These are phyloP conservation scores for Pseudogymnoascus sp. DNA, from an alignment of 2,329 filamentous ascomycete genomes.

Conservation along the genomic window DNA sequence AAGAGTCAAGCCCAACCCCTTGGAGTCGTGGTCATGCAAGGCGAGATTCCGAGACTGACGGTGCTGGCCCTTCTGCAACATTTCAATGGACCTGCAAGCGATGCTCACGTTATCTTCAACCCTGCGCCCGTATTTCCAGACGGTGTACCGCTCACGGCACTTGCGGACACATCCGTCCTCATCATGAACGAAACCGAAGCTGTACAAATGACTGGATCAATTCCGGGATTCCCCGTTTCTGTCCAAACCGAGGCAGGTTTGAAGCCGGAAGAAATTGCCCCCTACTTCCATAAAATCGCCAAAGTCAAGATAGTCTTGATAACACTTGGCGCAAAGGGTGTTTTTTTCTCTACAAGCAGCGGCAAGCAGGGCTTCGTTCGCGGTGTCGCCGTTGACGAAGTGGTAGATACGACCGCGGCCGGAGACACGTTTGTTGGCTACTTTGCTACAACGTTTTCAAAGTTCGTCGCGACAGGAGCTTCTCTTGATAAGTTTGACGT, in stretches of 20 bases:
- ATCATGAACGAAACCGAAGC: slow-evolving; percentile 11
- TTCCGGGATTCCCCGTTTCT: not conserved
- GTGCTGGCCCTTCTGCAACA: not conserved
- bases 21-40: slow-evolving; percentile 9
- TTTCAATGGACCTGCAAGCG: not conserved
- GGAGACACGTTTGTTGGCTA: slow-evolving; percentile 16
- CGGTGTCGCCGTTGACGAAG: slow-evolving; percentile 11
- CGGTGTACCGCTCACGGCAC: not conserved
- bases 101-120: slow-evolving; percentile 8
- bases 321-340: slow-evolving; percentile 13
- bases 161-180: not conserved
- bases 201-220: not conserved
- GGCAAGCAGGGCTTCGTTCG: slow-evolving; percentile 5
- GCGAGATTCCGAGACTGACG: slow-evolving; percentile 3
- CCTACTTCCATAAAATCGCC: slow-evolving; percentile 3
- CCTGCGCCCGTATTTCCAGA: slow-evolving; percentile 10
- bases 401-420: slow-evolving; percentile 15
- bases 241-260: not conserved
- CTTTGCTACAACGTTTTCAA: slow-evolving; percentile 1
- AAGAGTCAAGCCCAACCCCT: not conserved
- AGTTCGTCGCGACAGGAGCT: slow-evolving; percentile 1
- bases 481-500: slow-evolving; percentile 5
- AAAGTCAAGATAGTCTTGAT: slow-evolving; percentile 11
- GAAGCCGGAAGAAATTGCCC: slow-evolving; percentile 7
- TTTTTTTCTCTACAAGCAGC: slow-evolving; percentile 9